These are phyloP conservation scores for Royoungia palumana DNA, from an alignment of 768 basidiomycete species.

Conservation along the genomic window DNA sequence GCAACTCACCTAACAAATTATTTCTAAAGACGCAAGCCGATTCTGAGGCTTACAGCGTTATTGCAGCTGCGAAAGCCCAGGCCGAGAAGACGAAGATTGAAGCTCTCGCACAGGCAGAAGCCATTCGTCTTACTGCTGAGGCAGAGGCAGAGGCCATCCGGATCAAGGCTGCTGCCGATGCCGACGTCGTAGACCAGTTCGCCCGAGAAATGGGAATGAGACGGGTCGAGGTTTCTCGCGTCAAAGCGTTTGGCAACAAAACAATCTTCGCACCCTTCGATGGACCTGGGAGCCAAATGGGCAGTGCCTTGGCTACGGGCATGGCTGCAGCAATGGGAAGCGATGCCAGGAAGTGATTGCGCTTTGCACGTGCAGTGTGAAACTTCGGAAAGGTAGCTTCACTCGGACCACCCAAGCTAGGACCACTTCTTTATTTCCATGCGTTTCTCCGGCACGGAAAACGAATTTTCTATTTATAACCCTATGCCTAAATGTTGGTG, in stretches of 20 bases:
- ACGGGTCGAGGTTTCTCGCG: conserved; percentile 58
- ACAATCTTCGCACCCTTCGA: conserved; percentile 71
- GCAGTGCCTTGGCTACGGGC: conserved; percentile 60
- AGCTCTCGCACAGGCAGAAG: conserved; percentile 75
- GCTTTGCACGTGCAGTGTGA: not conserved
- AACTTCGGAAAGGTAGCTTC: no score
- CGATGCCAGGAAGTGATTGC: conserved; percentile 15
- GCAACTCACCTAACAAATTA: conserved; percentile 5
- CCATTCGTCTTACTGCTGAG: conserved; percentile 68
- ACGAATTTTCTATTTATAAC: no score
- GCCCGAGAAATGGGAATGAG: conserved; percentile 76
- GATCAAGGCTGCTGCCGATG: conserved; percentile 62
- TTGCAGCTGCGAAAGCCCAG: conserved; percentile 71
- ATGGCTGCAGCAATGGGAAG: conserved; percentile 65
- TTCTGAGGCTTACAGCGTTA: conserved; percentile 68
- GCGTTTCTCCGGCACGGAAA: no score
- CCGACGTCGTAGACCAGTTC: conserved; percentile 56
- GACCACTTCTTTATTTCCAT: no score
- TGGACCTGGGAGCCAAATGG: conserved; percentile 54
- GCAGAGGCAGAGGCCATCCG: conserved; percentile 71
- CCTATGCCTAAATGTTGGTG: no score
- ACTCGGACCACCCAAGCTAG: not conserved
- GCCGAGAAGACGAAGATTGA: conserved; percentile 65
- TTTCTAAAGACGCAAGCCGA: conserved; percentile 59
- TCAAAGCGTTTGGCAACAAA: conserved; percentile 65